Evolutionary conservation across 495 filamentous ascomycete species (phyloP), one percentile per base, ranked within the genome.

Genomic region (Penicillium ucsense): DNA sequence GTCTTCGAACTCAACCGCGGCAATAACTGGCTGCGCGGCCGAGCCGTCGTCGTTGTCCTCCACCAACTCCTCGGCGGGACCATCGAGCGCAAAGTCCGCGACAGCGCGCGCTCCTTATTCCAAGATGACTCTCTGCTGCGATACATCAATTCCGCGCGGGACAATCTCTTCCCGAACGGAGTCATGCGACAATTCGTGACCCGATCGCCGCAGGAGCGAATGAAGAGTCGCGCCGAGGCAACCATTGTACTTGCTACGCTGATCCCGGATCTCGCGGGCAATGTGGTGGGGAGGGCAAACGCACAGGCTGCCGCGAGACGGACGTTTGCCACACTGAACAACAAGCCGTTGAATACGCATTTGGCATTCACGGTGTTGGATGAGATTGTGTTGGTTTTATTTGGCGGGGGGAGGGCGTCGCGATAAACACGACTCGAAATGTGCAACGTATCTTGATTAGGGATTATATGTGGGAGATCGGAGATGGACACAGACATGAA

Each of bases 1-100:
- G 76, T 88, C 8, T 99, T 99, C 62, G 89, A 95, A 60, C 77
- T 97, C 29, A 95, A 95, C 59, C 80, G 83, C 31, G 90, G 89
- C 11, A 95, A 90, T 64, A 97, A 94, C 61, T 94, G 58, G 91
- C 79, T 99, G 5, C 85, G 94, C 11, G 94, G 92, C 6, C 82
- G 94, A 11, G 92, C 94, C 9, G 94, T 97, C 2, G 91, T 99
- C 30, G 88, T 85, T 7, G 81, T 85, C 7, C 70, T 85, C 20
- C 82, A 85, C 44, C 81, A 85, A 47, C 73, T 85, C 4, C 75
- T 85, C 4, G 95, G 70, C 50, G 95, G 75, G 64, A 97, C 77
- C 56, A 94, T 99, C 48, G 94, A 99, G 69, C 82, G 90, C 31
- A 92, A 91, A 64, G 83, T 95, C 34, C 81, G 89, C 27, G 94